Conservation (phyloP, 768 basidiomycete genomes). For the Collybia mongolica region DNA sequence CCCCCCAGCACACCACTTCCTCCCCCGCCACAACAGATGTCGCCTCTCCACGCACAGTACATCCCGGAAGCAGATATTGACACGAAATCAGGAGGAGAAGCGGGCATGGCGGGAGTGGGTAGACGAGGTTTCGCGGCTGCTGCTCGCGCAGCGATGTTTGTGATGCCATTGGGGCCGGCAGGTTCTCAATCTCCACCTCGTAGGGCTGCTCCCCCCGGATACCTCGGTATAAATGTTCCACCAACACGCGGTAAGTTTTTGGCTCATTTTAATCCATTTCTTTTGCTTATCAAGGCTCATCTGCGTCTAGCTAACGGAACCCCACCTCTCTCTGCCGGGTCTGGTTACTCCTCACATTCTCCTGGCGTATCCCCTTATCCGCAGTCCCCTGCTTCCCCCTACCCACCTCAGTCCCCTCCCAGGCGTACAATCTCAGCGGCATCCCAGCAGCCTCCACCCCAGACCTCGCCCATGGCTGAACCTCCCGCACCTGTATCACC, state of each 20-base stretch:
- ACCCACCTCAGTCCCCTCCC: conserved; percentile 16
- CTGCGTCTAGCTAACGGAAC: conserved; percentile 30
- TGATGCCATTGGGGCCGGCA: conserved; percentile 9
- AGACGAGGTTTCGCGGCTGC: conserved; percentile 81
- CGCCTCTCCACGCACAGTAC: conserved; percentile 15
- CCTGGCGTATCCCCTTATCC: conserved; percentile 40
- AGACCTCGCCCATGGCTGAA: conserved; percentile 3
- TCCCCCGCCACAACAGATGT: conserved; percentile 6
- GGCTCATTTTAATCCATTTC: conserved; percentile 12
- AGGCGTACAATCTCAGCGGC: conserved; percentile 7
- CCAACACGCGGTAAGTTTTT: conserved; percentile 37
- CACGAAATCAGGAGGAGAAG: conserved; percentile 73
- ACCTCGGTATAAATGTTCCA: conserved; percentile 43
- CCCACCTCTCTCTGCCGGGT: conserved; percentile 48
- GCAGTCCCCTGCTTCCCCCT: conserved; percentile 26
- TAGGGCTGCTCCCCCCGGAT: conserved; percentile 40
- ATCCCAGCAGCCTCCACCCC: conserved; percentile 5
- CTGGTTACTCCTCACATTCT: conserved; percentile 44
- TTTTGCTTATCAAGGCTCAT: conserved; percentile 8
- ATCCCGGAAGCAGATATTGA: conserved; percentile 43
- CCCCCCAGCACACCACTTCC: conserved; percentile 2
- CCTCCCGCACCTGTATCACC: conserved; percentile 17
- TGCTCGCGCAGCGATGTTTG: conserved; percentile 50
- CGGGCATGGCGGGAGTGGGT: conserved; percentile 91
- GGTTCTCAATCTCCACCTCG: conserved; percentile 16